phyloP scores from a whole-genome alignment of 805 yeast genomes.

The Yamadazyma sp. region DNA sequence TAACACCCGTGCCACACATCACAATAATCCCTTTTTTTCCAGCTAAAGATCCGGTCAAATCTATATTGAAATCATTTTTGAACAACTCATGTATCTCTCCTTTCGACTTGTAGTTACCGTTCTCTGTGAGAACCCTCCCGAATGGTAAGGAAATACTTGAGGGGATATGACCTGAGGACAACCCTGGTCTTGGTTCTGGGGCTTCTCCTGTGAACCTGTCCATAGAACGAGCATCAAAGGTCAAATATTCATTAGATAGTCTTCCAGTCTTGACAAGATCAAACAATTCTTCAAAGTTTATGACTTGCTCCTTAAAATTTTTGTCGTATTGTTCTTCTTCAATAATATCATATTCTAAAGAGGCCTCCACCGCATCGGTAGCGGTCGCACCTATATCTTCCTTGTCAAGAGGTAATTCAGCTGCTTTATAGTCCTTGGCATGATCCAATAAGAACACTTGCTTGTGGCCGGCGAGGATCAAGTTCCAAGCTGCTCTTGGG shows the following conservation, averaged over 20 bases:
- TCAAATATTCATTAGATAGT: constrained; percentile 46
- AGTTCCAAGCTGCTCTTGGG: constrained; percentile 92
- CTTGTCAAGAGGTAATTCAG: constrained; percentile 48
- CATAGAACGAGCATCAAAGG: constrained; percentile 79
- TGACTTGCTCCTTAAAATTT: constrained; percentile 46
- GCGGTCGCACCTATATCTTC: constrained; percentile 18
- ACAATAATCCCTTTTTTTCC: constrained; percentile 65
- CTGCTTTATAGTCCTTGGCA: constrained; percentile 50
- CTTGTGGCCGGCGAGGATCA: constrained; percentile 75
- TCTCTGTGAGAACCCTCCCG: constrained; percentile 51
- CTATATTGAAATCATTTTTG: constrained; percentile 29
- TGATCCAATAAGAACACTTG: constrained; percentile 70
- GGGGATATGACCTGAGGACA: constrained; percentile 88
- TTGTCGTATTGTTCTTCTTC: constrained; percentile 31
- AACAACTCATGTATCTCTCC: constrained; percentile 50
- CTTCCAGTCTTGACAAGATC: constrained; percentile 52
- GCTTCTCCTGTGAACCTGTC: constrained; percentile 75
- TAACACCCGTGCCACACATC: constrained; percentile 96
- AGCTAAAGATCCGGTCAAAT: constrained; percentile 24
- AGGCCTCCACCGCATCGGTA: constrained; percentile 13
- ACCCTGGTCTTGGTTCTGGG: constrained; percentile 88
- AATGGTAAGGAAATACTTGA: constrained; percentile 80
- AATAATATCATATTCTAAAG: constrained; percentile 24
- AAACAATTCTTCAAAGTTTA: constrained; percentile 65
- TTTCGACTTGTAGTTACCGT: constrained; percentile 47